Percentiles rank a stretch among this genome's conserved stretches.
Conservation (phyloP, 108 stramenopile genomes). For the Fragilariopsis cylindrus region DNA sequence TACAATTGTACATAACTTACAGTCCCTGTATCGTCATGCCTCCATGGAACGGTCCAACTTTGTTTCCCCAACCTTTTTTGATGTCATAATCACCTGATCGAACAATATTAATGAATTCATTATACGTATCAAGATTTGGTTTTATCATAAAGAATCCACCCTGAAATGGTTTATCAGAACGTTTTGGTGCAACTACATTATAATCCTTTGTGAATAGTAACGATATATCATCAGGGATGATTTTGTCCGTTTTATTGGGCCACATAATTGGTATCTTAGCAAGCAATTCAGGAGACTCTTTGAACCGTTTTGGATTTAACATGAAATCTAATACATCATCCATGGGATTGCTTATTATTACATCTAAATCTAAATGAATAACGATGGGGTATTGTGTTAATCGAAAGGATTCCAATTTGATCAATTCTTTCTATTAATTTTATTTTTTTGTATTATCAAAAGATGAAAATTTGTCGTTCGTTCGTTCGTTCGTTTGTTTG, state of each 20-base stretch:
- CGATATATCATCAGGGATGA: slow-evolving; percentile 35
- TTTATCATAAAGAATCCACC: slow-evolving; percentile 92
- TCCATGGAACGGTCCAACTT: slow-evolving; percentile 75
- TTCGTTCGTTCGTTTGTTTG: too few relatives aligned
- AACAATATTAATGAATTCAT: slow-evolving; percentile 82
- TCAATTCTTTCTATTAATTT: slow-evolving; percentile 70
- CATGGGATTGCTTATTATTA: slow-evolving; percentile 81
- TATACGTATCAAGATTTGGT: slow-evolving; percentile 63
- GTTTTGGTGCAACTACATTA: slow-evolving; percentile 56
- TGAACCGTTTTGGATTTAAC: slow-evolving; percentile 14
- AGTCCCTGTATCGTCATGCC: slow-evolving; percentile 88
- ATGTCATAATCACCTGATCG: slow-evolving; percentile 61
- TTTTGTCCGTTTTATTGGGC: slow-evolving; percentile 25
- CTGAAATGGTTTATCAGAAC: slow-evolving; percentile 68
- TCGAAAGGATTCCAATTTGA: slow-evolving; percentile 94
- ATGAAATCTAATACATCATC: slow-evolving; percentile 70
- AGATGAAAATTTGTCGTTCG: too few relatives aligned
- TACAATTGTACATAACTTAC: too few relatives aligned
- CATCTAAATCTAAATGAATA: slow-evolving; percentile 94
- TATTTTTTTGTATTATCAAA: slow-evolving; percentile 33
- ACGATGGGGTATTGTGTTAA: slow-evolving; percentile 85
- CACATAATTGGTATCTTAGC: slow-evolving; percentile 37
- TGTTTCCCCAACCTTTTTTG: slow-evolving; percentile 71
- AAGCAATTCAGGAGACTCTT: slow-evolving; percentile 12
- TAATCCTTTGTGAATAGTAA: slow-evolving; percentile 80